These are phyloP conservation scores for Nitzschia palea DNA, from an alignment of 108 stramenopile genomes.

Conservation along the genomic window DNA sequence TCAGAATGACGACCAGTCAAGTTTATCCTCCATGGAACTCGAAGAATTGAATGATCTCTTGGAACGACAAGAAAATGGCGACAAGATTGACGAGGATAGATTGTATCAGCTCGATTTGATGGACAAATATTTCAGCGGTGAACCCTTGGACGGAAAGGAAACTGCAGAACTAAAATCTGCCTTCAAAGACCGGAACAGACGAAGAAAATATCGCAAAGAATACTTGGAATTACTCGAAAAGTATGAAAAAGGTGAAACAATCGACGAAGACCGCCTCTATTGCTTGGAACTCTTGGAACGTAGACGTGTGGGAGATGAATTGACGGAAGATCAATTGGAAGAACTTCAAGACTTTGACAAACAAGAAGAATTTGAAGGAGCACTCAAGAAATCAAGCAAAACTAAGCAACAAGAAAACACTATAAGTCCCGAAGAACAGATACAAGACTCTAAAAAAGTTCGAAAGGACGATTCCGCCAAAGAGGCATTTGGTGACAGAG, in stretches of 20 bases:
- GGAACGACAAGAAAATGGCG: slow-evolving; percentile 18
- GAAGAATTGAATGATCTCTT: slow-evolving; percentile 24
- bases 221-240: slow-evolving; percentile 1
- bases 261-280: slow-evolving; percentile 20
- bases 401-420: too few species aligned
- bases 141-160: slow-evolving; percentile 8
- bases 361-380: slow-evolving; percentile 9
- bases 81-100: slow-evolving; percentile 20
- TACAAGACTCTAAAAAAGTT: too few species aligned
- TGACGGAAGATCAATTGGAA: slow-evolving; percentile 4
- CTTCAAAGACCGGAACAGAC: neutral
- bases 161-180: slow-evolving; percentile 15
- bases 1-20: neutral
- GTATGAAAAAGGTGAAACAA: slow-evolving; percentile 12
- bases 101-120: slow-evolving; percentile 19
- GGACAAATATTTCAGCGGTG: slow-evolving; percentile 20
- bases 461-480: too few species aligned
- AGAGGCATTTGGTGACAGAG: too few species aligned
- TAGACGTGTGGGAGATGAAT: neutral
- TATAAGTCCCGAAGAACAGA: too few species aligned
- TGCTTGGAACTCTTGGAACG: slow-evolving; percentile 6
- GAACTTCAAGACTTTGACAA: slow-evolving; percentile 7
- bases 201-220: neutral
- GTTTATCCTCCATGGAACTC: slow-evolving; percentile 16
- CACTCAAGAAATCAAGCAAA: too few species aligned